These are phyloP conservation scores for Marvania coccoides DNA, from an alignment of 139 green algal species.

Conservation along the genomic window DNA sequence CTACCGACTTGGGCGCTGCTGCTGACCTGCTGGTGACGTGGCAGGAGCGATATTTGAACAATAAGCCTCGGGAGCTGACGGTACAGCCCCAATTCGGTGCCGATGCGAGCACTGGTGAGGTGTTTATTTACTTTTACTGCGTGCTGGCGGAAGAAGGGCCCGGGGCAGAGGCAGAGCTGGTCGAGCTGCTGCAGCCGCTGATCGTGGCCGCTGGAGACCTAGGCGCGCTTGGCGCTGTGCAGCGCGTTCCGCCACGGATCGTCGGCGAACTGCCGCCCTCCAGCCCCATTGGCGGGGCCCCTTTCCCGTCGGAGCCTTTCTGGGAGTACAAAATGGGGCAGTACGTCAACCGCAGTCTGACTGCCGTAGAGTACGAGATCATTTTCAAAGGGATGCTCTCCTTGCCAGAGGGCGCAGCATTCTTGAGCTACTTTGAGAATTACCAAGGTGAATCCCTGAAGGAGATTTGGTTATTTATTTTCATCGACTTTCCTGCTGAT, in stretches of 20 bases:
- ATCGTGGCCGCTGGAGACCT: no score
- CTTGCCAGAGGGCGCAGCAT: not conserved
- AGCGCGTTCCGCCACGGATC: no score
- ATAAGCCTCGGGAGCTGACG: not conserved
- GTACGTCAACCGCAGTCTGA: not conserved
- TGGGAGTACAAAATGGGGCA: no score
- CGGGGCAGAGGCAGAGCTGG: not conserved
- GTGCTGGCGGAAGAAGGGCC: no score
- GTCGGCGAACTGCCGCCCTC: no score
- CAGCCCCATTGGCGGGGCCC: no score
- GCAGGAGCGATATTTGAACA: not conserved
- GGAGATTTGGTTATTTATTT: no score
- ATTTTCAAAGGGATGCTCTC: not conserved
- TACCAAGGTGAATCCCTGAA: not conserved
- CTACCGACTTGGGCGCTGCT: not conserved
- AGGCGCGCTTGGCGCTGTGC: no score
- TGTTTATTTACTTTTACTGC: not conserved
- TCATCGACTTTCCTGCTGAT: no score
- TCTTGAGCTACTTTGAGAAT: not conserved
- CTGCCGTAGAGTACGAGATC: not conserved
- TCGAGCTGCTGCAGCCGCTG: not conserved
- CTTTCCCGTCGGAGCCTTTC: no score
- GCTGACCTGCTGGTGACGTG: not conserved
- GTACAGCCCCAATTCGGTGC: not conserved
- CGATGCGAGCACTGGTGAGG: not conserved